phyloP scores from a whole-genome alignment of 257 asterid genomes.

The Solanum infundibuliforme region DNA sequence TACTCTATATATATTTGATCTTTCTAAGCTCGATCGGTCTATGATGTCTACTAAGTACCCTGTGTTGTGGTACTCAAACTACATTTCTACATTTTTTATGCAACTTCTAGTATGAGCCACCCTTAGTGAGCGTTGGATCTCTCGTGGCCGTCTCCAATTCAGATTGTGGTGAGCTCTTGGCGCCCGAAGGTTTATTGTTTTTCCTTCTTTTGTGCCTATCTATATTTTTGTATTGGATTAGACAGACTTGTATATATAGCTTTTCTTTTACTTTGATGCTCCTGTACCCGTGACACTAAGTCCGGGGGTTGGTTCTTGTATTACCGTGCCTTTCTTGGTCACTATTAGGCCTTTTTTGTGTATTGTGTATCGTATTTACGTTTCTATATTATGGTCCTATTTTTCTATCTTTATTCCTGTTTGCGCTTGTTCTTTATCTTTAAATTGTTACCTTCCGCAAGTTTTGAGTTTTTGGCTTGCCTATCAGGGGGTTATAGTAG shows the following conservation, averaged over 20 bases:
- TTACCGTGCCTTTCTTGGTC: not conserved
- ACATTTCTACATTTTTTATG: not conserved
- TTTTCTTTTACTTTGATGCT: not conserved
- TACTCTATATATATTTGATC: not conserved
- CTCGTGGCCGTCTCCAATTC: not conserved
- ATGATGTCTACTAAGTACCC: not conserved
- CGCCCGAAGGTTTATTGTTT: no score
- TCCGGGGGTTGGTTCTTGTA: not conserved
- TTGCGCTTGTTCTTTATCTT: not conserved
- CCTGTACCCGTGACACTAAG: not conserved
- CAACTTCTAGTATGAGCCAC: not conserved
- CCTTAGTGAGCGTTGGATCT: not conserved
- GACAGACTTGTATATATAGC: not conserved
- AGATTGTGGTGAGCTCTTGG: not conserved
- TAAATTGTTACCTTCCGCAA: not conserved
- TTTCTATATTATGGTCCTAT: not conserved
- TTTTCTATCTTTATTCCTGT: not conserved
- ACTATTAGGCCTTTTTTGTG: no score
- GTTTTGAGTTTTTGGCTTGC: not conserved
- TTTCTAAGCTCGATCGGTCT: no score
- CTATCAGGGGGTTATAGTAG: not conserved
- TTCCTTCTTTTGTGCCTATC: not conserved
- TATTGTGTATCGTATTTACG: not conserved
- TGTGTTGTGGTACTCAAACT: not conserved
- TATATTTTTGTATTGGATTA: not conserved